Base-by-base conservation (phyloP, 768 basidiomycete species). In the Naganishia onofrii region DNA sequence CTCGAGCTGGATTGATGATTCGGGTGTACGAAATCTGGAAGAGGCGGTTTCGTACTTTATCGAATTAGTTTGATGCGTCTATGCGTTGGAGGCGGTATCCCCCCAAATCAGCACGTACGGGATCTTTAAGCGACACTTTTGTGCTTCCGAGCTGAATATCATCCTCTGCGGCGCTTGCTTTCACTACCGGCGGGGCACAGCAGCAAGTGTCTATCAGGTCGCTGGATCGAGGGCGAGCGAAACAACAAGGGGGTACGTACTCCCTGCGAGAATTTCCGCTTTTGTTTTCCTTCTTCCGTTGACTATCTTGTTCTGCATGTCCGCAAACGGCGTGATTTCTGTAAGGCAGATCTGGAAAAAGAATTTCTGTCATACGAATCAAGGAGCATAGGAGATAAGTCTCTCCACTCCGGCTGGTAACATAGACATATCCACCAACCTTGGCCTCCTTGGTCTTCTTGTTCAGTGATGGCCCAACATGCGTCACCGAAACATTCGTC, bases 101-200 rank as follows among this genome's bases (percentile, higher is more conserved):
- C 9, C 5, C 3, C 4, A 26, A 21, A 66, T 7, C 17, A 13
- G 10, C 44, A 83, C 92, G 68, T 79, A 97, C 95, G 3, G 96
- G 94, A 80, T 93, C 96, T 79, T 92, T 94, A 74, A 99, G 79
- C 0, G 90, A 91, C 86, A 98, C 89, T 78, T 89, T 92, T 75
- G 92, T 88, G 1, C 90, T 87, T 15, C 92, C 93, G 19, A 92
- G 89, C 56, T 92, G 84, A 75, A 99, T 95, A 71, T 97, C 93
- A 73, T 98, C 93, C 32, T 88, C 89, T 17, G 83, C 84, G 57
- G 84, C 79, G 6, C 84, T 82, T 65, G 85, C 83, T 69, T 83
- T 80, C 87, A 90, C 91, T 91, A 74, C 38, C n/a, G 48, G 23
- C 48, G 21, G 3, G n/a, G n/a, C n/a, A n/a, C n/a, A n/a, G n/a